Percentiles rank a stretch among this genome's conserved stretches.
These are phyloP conservation scores for Coniferiporia weirii DNA, from an alignment of 1,284 basidiomycete genomes.

Conservation along the genomic window DNA sequence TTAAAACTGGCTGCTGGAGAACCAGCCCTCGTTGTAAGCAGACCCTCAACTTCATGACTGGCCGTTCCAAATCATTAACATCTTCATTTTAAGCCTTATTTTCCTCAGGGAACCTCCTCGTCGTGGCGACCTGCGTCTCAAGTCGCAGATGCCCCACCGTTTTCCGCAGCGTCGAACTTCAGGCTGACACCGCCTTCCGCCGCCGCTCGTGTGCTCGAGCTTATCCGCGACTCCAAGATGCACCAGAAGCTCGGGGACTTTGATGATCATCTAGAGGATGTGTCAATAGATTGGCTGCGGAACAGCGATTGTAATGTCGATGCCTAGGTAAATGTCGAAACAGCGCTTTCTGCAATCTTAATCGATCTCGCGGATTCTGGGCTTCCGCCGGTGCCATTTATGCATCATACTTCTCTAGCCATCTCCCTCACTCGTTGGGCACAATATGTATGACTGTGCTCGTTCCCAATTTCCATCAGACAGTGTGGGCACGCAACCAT, in stretches of 20 bases:
- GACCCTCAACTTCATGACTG: not conserved
- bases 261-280: slow-evolving; percentile 74
- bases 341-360: not conserved
- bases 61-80: slow-evolving; percentile 10
- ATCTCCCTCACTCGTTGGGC: not conserved
- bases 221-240: slow-evolving; percentile 43
- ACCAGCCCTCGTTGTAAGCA: slow-evolving; percentile 52
- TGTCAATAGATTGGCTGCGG: slow-evolving; percentile 60
- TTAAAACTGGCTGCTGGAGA: slow-evolving; percentile 44
- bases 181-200: slow-evolving; percentile 38
- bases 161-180: slow-evolving; percentile 41
- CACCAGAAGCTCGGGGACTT: slow-evolving; percentile 65
- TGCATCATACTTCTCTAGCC: not conserved
- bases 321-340: not conserved
- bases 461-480: not conserved
- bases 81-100: slow-evolving; percentile 38
- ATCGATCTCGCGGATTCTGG: not conserved
- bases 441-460: not conserved
- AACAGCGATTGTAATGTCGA: slow-evolving; percentile 39
- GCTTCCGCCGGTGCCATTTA: not conserved
- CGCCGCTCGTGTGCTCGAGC: slow-evolving; percentile 39
- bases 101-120: slow-evolving; percentile 32
- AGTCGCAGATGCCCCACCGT: slow-evolving; percentile 29
- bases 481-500: not conserved
- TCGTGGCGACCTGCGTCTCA: slow-evolving; percentile 41